These are phyloP conservation scores for Cryphonectria nitschkei DNA, from an alignment of 2,329 filamentous ascomycete species.

Conservation along the genomic window DNA sequence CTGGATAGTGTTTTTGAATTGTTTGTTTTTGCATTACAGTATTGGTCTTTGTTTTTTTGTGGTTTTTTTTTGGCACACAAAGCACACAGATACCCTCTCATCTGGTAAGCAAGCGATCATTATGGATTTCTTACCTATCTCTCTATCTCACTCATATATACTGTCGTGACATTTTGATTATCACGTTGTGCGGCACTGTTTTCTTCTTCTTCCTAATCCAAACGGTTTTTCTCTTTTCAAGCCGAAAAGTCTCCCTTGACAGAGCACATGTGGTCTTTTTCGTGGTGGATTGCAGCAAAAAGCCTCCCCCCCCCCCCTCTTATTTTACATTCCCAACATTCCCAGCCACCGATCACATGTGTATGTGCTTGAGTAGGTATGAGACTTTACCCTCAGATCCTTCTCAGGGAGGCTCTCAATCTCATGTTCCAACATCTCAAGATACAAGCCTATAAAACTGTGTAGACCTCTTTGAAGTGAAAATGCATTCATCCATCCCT, in stretches of 20 bases:
- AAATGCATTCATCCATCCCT: neutral
- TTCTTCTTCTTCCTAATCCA: too few relatives aligned
- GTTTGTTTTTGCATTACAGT: constrained; percentile 3
- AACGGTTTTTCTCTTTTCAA: too few relatives aligned
- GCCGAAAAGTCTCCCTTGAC: neutral
- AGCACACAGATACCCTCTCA: constrained; percentile 11
- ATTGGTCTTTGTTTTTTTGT: neutral
- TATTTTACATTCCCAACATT: neutral
- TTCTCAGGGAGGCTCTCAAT: neutral
- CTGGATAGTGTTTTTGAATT: neutral
- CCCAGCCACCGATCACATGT: neutral
- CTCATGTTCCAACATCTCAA: too few relatives aligned
- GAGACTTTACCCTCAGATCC: neutral
- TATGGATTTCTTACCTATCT: neutral
- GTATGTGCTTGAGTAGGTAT: neutral
- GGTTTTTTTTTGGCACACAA: constrained; percentile 1
- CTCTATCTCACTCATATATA: neutral
- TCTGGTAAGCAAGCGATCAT: constrained; percentile 5
- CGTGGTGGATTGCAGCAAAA: neutral
- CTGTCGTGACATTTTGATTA: neutral
- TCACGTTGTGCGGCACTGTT: neutral
- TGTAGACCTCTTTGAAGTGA: neutral
- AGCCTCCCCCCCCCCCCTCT: too few relatives aligned
- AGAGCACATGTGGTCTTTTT: neutral
- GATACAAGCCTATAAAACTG: neutral